Evolutionary conservation across 495 filamentous ascomycete genomes (phyloP).

Genomic region (Aspergillus ellipticus): DNA sequence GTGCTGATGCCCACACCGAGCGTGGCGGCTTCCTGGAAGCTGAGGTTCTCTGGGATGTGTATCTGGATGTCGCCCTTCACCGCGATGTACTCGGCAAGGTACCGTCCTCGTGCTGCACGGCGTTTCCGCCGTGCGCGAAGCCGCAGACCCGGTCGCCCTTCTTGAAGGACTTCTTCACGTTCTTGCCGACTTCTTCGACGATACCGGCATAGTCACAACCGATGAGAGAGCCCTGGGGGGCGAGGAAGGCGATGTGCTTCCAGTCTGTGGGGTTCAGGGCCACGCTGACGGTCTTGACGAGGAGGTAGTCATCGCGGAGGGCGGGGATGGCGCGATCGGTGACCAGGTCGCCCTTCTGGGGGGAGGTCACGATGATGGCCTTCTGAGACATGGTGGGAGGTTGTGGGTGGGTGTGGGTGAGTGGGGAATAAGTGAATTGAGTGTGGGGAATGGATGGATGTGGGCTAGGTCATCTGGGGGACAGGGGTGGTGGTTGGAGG

Average conservation of each 20-base stretch:
- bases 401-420: background rate
- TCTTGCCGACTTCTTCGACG: background rate
- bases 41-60: background rate
- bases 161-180: background rate
- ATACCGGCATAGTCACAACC: constrained; percentile 1
- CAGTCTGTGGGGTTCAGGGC: constrained; percentile 1
- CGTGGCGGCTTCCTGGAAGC: constrained; percentile 1
- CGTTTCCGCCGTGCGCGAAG: constrained; percentile 1
- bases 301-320: constrained; percentile 2
- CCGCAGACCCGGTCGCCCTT: background rate
- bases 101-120: constrained; percentile 1
- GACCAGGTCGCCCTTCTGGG: background rate
- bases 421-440: too few relatives aligned
- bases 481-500: too few relatives aligned
- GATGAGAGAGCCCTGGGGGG: background rate
- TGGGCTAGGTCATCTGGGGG: background rate
- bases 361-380: constrained; percentile 2
- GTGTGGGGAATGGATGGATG: too few relatives aligned
- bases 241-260: constrained; percentile 1
- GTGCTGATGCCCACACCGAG: constrained; percentile 3
- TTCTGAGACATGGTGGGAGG: background rate
- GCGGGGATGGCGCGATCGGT: background rate
- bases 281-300: background rate
- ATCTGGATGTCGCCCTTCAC: background rate
- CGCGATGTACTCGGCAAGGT: constrained; percentile 1